Conservation (phyloP, 1,139 yeast species). For the Geotrichum restrictum region DNA sequence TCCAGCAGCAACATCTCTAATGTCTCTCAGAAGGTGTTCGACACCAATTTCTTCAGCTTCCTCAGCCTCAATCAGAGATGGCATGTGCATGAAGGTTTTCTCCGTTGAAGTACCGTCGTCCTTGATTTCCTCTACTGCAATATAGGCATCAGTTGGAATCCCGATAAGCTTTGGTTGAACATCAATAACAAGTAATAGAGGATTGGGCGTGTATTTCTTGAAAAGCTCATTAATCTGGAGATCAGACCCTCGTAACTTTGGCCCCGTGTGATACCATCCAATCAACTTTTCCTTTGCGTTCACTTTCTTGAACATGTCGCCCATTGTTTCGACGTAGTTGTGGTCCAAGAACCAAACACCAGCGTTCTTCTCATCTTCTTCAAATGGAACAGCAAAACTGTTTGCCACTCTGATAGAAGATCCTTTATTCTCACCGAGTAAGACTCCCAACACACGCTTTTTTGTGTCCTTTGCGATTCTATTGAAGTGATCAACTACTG, state of each 20-base stretch:
- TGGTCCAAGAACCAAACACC: slow-evolving; percentile 97
- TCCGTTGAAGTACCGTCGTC: slow-evolving; percentile 96
- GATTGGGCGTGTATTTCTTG: slow-evolving; percentile 77
- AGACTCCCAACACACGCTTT: slow-evolving; percentile 90
- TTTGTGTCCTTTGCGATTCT: slow-evolving; percentile 67
- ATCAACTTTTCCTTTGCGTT: slow-evolving; percentile 93
- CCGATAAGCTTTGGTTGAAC: slow-evolving; percentile 79
- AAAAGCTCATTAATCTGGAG: slow-evolving; percentile 85
- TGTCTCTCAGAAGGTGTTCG: slow-evolving; percentile 88
- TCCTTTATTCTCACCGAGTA: slow-evolving; percentile 67
- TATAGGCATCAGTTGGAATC: slow-evolving; percentile 92
- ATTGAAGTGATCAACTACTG: slow-evolving; percentile 93
- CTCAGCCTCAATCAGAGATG: slow-evolving; percentile 91
- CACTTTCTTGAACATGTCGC: slow-evolving; percentile 95
- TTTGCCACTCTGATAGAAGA: slow-evolving; percentile 46
- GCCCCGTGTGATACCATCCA: slow-evolving; percentile 99
- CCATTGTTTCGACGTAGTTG: slow-evolving; percentile 93
- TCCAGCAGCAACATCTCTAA: slow-evolving; percentile 95
- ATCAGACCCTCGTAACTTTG: slow-evolving; percentile 83
- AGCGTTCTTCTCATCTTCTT: slow-evolving; percentile 89
- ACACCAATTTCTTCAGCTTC: slow-evolving; percentile 99
- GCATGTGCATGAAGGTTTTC: slow-evolving; percentile 87
- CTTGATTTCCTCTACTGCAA: slow-evolving; percentile 90
- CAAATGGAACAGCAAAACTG: slow-evolving; percentile 74
- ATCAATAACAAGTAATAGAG: slow-evolving; percentile 84